Conservation (phyloP, 1,284 basidiomycete species). For the Trametes sp. region DNA sequence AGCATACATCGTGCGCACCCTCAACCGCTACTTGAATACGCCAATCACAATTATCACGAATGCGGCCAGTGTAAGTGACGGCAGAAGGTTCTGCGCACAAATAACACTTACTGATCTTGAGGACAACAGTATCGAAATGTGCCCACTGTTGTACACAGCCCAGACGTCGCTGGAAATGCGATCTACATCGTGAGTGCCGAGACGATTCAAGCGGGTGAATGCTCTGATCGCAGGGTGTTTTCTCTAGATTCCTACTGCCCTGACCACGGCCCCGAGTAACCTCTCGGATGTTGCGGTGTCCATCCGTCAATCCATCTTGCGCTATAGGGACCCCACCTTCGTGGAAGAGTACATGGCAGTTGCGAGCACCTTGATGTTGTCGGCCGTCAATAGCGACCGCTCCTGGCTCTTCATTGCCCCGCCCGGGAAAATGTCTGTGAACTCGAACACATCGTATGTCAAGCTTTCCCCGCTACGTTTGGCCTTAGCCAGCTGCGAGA, state of each 20-base stretch:
- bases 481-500: not conserved
- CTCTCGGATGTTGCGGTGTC: conserved; percentile 31
- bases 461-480: not conserved
- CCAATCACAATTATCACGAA: conserved; percentile 36
- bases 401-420: conserved; percentile 33
- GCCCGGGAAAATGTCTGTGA: conserved; percentile 35
- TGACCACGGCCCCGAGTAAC: not conserved
- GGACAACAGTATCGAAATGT: conserved; percentile 39
- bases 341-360: conserved; percentile 39
- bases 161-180: conserved; percentile 33
- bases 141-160: conserved; percentile 28
- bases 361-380: conserved; percentile 39
- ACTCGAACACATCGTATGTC: conserved; percentile 44
- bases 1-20: conserved; percentile 39
- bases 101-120: not conserved
- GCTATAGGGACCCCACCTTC: conserved; percentile 30
- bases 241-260: conserved; percentile 18
- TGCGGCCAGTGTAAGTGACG: conserved; percentile 36
- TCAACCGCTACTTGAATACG: conserved; percentile 30
- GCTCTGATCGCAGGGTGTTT: not conserved
- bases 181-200: conserved; percentile 39
- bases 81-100: not conserved
- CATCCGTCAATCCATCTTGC: conserved; percentile 39
- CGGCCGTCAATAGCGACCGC: conserved; percentile 35
- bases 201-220: conserved; percentile 18